phyloP scores from a whole-genome alignment of 805 yeast species.

The Ogataea neopini region DNA sequence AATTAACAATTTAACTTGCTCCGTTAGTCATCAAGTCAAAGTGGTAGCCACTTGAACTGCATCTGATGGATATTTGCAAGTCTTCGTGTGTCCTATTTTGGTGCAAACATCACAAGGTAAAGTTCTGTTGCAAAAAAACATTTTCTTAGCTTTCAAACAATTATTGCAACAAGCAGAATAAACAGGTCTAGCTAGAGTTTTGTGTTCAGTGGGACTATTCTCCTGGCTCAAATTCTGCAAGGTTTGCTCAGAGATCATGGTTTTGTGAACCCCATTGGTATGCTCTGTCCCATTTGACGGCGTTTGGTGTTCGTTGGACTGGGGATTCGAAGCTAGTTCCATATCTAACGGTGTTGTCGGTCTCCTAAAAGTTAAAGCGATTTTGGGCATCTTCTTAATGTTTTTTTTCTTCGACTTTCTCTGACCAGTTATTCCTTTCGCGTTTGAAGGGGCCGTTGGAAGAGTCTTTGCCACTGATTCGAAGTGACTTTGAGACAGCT shows the following conservation, averaged over 20 bases:
- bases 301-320: background rate
- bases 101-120: conserved; percentile 15
- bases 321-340: too few relatives aligned
- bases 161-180: conserved; percentile 12
- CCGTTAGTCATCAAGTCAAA: background rate
- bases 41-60: background rate
- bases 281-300: background rate
- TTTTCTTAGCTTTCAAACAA: conserved; percentile 9
- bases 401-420: background rate
- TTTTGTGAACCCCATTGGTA: background rate
- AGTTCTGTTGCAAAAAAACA: conserved; percentile 13
- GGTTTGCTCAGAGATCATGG: background rate
- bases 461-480: background rate
- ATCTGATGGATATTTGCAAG: conserved; percentile 7
- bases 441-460: background rate
- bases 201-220: background rate
- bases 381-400: background rate
- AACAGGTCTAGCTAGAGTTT: background rate
- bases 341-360: too few relatives aligned
- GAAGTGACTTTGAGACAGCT: too few relatives aligned
- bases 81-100: background rate
- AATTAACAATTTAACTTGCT: background rate
- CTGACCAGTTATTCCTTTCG: background rate
- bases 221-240: background rate
- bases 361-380: background rate